Percentiles rank a stretch among this genome's conserved stretches.
Conservation (phyloP, 1,284 basidiomycete genomes). For the Rhodotorula sp. region DNA sequence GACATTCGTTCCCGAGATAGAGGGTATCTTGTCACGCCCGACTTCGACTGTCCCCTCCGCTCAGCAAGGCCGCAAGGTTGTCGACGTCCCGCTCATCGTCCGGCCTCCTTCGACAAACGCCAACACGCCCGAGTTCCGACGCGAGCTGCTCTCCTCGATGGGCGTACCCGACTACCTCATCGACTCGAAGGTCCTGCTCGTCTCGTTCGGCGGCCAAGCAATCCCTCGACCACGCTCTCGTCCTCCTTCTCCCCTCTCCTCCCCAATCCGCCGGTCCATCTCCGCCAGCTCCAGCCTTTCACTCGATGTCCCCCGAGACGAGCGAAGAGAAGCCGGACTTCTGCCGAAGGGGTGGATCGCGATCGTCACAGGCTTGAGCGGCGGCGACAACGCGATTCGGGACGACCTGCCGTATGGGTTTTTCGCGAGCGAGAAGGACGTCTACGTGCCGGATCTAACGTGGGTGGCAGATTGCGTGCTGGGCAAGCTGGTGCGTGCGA, state of each 20-base stretch:
- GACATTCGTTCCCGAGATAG: slow-evolving; percentile 56
- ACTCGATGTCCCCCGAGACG: slow-evolving; percentile 18
- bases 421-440: slow-evolving; percentile 67
- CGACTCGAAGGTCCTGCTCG: slow-evolving; percentile 60
- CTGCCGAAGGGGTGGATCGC: slow-evolving; percentile 72
- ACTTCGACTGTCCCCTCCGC: slow-evolving; percentile 29
- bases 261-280: slow-evolving; percentile 18
- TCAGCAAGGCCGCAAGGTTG: slow-evolving; percentile 43
- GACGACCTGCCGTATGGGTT: slow-evolving; percentile 64
- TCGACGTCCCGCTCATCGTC: slow-evolving; percentile 65
- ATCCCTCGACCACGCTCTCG: slow-evolving; percentile 59
- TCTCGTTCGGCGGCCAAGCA: slow-evolving; percentile 74
- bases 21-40: slow-evolving; percentile 41
- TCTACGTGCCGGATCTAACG: slow-evolving; percentile 76
- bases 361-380: slow-evolving; percentile 66
- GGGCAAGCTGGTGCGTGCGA: slow-evolving; percentile 59
- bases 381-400: slow-evolving; percentile 45
- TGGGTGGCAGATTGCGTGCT: slow-evolving; percentile 70
- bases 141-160: slow-evolving; percentile 58
- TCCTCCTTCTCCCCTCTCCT: slow-evolving; percentile 31
- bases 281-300: slow-evolving; percentile 4
- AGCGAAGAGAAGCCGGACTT: slow-evolving; percentile 29
- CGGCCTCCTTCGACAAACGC: slow-evolving; percentile 55
- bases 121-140: slow-evolving; percentile 53
- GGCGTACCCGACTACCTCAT: slow-evolving; percentile 61